Evolutionary conservation across 257 asterid species (phyloP).

Genomic region (Craterostigma plantagineum): DNA sequence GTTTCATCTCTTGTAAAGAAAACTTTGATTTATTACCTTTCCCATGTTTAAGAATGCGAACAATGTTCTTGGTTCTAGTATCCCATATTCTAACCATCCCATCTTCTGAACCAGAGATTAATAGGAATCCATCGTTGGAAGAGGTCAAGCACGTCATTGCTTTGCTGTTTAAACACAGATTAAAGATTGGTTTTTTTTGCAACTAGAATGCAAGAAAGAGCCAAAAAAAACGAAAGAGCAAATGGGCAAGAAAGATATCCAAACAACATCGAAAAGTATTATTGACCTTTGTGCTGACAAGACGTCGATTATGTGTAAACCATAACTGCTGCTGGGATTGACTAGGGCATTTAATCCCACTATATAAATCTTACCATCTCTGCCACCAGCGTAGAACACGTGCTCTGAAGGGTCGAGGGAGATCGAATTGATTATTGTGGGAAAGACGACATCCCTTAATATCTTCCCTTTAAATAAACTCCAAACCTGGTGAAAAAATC

Average conservation of each 20-base stretch:
- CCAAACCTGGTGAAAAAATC: conserved; percentile 43
- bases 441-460: conserved; percentile 55
- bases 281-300: conserved; percentile 72
- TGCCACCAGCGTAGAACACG: conserved; percentile 83
- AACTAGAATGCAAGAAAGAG: too few relatives aligned
- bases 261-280: too few relatives aligned
- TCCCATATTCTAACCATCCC: conserved; percentile 89
- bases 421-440: conserved; percentile 60
- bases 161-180: conserved; percentile 39
- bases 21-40: conserved; percentile 44
- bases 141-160: conserved; percentile 76
- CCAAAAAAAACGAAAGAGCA: too few relatives aligned
- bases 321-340: conserved; percentile 31
- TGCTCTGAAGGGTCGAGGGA: conserved; percentile 73
- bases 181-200: too few relatives aligned
- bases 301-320: conserved; percentile 46
- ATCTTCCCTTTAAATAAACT: conserved; percentile 58
- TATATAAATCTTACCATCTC: conserved; percentile 84
- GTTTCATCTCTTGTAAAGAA: too few relatives aligned
- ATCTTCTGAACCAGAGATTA: conserved; percentile 85
- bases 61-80: conserved; percentile 41
- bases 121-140: conserved; percentile 46
- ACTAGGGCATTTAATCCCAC: conserved; percentile 50
- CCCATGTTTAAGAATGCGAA: conserved; percentile 47
- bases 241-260: neutral